Conservation (phyloP, 2,329 filamentous ascomycete species). For the Fragosphaeria purpurea region DNA sequence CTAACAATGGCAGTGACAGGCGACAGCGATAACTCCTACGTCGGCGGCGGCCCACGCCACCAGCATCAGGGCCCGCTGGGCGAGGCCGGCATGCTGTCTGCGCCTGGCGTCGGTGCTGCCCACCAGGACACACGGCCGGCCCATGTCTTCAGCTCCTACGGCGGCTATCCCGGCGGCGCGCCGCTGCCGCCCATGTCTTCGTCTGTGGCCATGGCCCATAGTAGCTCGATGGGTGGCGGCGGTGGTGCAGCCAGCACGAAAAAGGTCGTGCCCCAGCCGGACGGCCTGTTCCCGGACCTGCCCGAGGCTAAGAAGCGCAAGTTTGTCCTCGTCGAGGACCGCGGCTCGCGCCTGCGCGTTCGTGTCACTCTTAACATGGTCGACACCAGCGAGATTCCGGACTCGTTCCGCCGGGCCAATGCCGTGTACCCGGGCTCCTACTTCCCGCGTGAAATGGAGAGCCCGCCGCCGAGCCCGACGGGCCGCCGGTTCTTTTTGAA, state of each 20-base stretch:
- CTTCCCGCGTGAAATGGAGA: slow-evolving; percentile 89
- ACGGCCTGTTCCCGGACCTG: slow-evolving; percentile 74
- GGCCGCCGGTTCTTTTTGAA: slow-evolving; percentile 67
- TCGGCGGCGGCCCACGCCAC: slow-evolving; percentile 8
- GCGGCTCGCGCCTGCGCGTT: slow-evolving; percentile 73
- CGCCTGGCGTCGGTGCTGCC: background rate
- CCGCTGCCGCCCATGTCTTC: slow-evolving; percentile 35
- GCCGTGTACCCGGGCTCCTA: slow-evolving; percentile 87
- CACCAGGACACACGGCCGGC: slow-evolving; percentile 56
- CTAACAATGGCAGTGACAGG: slow-evolving; percentile 2
- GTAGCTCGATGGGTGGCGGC: slow-evolving; percentile 24
- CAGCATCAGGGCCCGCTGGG: slow-evolving; percentile 1
- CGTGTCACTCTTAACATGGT: slow-evolving; percentile 88
- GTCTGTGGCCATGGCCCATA: slow-evolving; percentile 57
- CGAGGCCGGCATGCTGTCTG: background rate
- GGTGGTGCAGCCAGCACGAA: slow-evolving; percentile 21
- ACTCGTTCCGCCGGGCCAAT: slow-evolving; percentile 84
- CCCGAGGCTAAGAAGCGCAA: slow-evolving; percentile 88
- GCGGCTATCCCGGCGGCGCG: slow-evolving; percentile 50
- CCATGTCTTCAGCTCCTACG: slow-evolving; percentile 66
- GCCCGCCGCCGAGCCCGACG: slow-evolving; percentile 64
- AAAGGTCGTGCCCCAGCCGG: slow-evolving; percentile 48
- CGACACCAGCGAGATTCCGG: slow-evolving; percentile 90
- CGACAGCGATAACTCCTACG: slow-evolving; percentile 8
- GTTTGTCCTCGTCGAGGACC: slow-evolving; percentile 92